These are phyloP conservation scores for Sporobolomyces phaffii DNA, from an alignment of 768 basidiomycete genomes.

Conservation along the genomic window DNA sequence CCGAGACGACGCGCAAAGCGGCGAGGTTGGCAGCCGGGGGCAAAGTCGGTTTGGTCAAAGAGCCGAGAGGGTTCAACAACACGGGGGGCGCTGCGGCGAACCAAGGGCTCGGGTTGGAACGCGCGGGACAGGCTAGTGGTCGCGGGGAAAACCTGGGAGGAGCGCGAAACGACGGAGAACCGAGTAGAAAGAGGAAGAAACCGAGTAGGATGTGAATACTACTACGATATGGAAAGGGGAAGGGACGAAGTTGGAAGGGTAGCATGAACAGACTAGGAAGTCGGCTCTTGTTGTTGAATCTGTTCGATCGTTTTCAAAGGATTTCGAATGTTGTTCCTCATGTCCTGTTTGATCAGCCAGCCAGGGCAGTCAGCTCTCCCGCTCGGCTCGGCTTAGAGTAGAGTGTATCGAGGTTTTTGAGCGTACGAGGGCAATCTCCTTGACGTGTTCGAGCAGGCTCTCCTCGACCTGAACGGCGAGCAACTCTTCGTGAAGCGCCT, in stretches of 20 bases:
- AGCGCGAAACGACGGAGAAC: neutral
- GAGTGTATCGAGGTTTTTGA: neutral
- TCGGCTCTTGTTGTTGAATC: neutral
- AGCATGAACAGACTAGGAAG: too few relatives aligned
- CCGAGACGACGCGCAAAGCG: slow-evolving; percentile 14
- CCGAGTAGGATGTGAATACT: neutral
- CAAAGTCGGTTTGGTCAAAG: slow-evolving; percentile 16
- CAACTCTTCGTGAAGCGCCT: neutral
- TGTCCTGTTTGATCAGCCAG: neutral
- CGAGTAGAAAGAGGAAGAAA: neutral
- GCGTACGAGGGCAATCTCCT: slow-evolving; percentile 12
- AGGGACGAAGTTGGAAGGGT: too few relatives aligned
- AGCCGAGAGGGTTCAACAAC: slow-evolving; percentile 7
- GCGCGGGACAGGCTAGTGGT: neutral
- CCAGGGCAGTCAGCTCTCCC: neutral
- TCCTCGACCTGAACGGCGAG: slow-evolving; percentile 15
- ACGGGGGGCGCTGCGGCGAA: too few relatives aligned
- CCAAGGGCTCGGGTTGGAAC: neutral
- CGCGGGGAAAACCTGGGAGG: neutral
- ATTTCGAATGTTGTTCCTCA: slow-evolving; percentile 1
- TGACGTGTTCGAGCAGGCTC: slow-evolving; percentile 10
- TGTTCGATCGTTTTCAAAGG: neutral
- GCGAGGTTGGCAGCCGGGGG: slow-evolving; percentile 20
- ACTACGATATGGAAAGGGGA: too few relatives aligned
- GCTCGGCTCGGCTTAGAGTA: neutral